These are phyloP conservation scores for Aspergillus hancockii DNA, from an alignment of 495 filamentous ascomycete genomes.

Conservation along the genomic window DNA sequence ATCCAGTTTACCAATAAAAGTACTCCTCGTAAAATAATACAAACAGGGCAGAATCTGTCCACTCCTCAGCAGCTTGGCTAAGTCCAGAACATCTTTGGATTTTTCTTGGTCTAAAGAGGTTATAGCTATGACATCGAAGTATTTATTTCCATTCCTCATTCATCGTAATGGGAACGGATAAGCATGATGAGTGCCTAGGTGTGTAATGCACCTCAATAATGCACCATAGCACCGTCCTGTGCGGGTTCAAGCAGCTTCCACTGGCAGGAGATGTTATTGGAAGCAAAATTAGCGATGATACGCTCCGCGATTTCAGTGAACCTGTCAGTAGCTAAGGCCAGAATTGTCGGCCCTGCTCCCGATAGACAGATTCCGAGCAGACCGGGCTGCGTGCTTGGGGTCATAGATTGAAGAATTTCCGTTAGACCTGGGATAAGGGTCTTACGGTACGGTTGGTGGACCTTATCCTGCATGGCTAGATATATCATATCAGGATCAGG, in stretches of 20 bases:
- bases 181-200: not conserved
- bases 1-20: not conserved
- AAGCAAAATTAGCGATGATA: slow-evolving; percentile 67
- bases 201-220: slow-evolving; percentile 9
- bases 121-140: not conserved
- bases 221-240: slow-evolving; percentile 73
- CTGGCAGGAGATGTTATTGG: slow-evolving; percentile 71
- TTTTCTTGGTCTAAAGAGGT: not conserved
- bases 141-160: not conserved
- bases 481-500: slow-evolving; percentile 93
- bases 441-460: slow-evolving; percentile 93
- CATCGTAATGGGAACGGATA: not conserved
- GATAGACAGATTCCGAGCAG: slow-evolving; percentile 90
- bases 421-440: slow-evolving; percentile 85
- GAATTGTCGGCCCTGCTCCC: slow-evolving; percentile 90
- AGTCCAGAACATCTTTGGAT: not conserved
- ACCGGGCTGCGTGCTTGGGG: slow-evolving; percentile 79
- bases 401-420: slow-evolving; percentile 86
- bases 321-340: slow-evolving; percentile 85
- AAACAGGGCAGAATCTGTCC: not conserved
- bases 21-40: not conserved
- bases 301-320: slow-evolving; percentile 80
- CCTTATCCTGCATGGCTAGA: slow-evolving; percentile 94
- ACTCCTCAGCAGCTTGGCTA: not conserved
- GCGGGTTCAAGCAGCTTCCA: slow-evolving; percentile 90